phyloP scores from a whole-genome alignment of 2,329 filamentous ascomycete genomes.

The Aureobasidium sp. region DNA sequence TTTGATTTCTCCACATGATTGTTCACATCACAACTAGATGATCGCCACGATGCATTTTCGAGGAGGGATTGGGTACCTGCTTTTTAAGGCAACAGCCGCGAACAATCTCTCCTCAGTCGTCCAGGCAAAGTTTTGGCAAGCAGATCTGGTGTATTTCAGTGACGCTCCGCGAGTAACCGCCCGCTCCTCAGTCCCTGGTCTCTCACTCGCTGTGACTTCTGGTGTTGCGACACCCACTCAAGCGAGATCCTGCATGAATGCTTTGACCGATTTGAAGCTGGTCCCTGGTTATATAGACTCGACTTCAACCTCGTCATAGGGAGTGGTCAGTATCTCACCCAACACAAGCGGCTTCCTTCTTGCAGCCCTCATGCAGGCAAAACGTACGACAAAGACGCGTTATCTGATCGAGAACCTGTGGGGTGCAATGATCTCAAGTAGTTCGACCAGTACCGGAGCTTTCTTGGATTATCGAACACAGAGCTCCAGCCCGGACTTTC shows the following conservation, averaged over 20 bases:
- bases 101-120: constrained; percentile 14
- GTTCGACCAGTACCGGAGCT: constrained; percentile 30
- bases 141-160: constrained; percentile 27
- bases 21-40: too few relatives aligned
- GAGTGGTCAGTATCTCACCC: constrained; percentile 33
- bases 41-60: too few relatives aligned
- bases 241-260: constrained; percentile 25
- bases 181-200: constrained; percentile 27
- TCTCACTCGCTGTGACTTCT: constrained; percentile 30
- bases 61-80: too few relatives aligned
- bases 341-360: constrained; percentile 43
- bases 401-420: constrained; percentile 35
- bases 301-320: not conserved
- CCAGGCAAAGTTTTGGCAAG: constrained; percentile 31
- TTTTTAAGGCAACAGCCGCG: too few relatives aligned
- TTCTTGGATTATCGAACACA: constrained; percentile 42
- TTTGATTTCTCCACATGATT: too few relatives aligned
- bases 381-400: constrained; percentile 19
- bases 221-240: constrained; percentile 29
- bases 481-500: constrained; percentile 35
- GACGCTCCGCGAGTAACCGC: constrained; percentile 23
- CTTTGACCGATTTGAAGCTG: constrained; percentile 27
- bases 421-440: constrained; percentile 34
- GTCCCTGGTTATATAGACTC: constrained; percentile 33
- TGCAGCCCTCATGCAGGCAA: constrained; percentile 28